Conservation (phyloP, 495 filamentous ascomycete genomes). For the Staphylotrichum longicolle region DNA sequence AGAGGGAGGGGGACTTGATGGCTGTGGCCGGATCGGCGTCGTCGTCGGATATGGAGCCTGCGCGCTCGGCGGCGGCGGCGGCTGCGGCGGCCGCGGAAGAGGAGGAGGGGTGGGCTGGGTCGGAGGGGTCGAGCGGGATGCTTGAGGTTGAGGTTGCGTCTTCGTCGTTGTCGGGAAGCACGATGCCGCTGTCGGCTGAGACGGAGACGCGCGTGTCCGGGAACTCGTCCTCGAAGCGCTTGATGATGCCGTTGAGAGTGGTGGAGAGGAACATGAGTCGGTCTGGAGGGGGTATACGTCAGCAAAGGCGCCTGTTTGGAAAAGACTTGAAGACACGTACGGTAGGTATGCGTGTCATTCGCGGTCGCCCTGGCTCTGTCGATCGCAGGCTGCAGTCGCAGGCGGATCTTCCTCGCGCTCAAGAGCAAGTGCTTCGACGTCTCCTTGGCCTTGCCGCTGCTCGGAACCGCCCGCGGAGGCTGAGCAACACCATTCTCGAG, state of each 20-base stretch:
- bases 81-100: neutral
- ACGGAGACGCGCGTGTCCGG: conserved; percentile 71
- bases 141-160: conserved; percentile 16
- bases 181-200: conserved; percentile 27
- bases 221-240: conserved; percentile 93
- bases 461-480: conserved; percentile 13
- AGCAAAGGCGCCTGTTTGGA: neutral
- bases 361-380: conserved; percentile 60
- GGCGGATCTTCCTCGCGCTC: conserved; percentile 83
- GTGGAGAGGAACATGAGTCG: conserved; percentile 86
- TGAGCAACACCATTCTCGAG: conserved; percentile 32
- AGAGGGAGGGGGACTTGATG: conserved; percentile 45
- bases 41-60: conserved; percentile 30
- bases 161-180: conserved; percentile 21
- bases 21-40: conserved; percentile 39
- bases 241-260: conserved; percentile 85
- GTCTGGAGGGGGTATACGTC: conserved; percentile 41
- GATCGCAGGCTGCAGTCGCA: conserved; percentile 79
- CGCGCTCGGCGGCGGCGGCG: conserved; percentile 2
- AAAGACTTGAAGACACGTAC: conserved; percentile 52
- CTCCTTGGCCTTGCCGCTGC: conserved; percentile 69
- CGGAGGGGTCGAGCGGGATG: too few species aligned
- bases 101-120: conserved; percentile 9
- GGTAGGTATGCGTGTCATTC: conserved; percentile 63
- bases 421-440: conserved; percentile 86